A percentile compares a stretch with the other conserved stretches of the same genome.
Evolutionary conservation across 345 rosid species (phyloP).

Genomic region (Murraya paniculata): DNA sequence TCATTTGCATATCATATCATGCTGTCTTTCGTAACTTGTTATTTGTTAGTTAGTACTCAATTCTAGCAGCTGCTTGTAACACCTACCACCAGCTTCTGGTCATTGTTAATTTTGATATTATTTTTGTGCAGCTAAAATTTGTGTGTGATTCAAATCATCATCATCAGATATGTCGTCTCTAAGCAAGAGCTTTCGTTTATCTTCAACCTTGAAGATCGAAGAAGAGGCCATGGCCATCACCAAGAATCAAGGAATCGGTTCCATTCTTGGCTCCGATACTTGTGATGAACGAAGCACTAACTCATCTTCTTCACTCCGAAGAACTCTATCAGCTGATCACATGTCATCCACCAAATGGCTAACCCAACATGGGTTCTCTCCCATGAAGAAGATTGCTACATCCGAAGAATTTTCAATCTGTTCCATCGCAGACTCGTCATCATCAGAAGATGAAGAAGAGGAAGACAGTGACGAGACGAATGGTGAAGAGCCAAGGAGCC

Average conservation of each 20-base stretch:
- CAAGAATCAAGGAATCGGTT: constrained; percentile 63
- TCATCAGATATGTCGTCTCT: constrained; percentile 19
- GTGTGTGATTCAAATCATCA: neutral
- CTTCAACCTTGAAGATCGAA: constrained; percentile 40
- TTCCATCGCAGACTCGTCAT: constrained; percentile 21
- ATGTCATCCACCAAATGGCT: constrained; percentile 81
- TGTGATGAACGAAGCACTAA: constrained; percentile 26
- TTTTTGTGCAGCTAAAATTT: constrained; percentile 25
- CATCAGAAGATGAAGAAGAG: constrained; percentile 22
- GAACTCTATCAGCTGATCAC: constrained; percentile 75
- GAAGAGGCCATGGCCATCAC: constrained; percentile 27
- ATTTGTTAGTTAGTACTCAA: neutral
- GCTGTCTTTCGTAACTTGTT: neutral
- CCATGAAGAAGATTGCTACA: constrained; percentile 56
- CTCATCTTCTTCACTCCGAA: constrained; percentile 56
- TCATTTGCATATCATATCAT: too few relatives aligned
- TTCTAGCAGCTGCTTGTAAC: too few relatives aligned
- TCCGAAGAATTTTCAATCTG: constrained; percentile 41
- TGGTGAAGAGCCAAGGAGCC: constrained; percentile 19
- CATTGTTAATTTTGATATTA: too few relatives aligned
- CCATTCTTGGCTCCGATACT: constrained; percentile 60
- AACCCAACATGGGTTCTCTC: constrained; percentile 42
- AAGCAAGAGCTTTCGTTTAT: constrained; percentile 41
- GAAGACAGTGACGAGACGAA: constrained; percentile 27
- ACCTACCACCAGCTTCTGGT: neutral